phyloP scores from a whole-genome alignment of 352 stramenopile genomes.

The Pythium apleroticum region DNA sequence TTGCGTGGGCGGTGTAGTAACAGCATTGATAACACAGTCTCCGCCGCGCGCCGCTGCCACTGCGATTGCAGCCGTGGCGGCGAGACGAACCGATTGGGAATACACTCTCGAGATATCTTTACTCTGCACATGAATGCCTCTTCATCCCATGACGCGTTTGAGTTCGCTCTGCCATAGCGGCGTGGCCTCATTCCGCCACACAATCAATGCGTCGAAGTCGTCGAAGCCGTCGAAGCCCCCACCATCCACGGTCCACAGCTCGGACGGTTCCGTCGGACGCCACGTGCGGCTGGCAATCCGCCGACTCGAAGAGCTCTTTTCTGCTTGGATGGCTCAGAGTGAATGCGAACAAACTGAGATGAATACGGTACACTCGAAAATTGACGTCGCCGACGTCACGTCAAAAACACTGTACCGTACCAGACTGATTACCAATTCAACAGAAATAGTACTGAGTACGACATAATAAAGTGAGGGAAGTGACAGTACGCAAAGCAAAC shows the following conservation, averaged over 20 bases:
- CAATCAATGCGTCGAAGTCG: too few species aligned
- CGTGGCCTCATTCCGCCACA: too few species aligned
- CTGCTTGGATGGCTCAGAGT: constrained; percentile 5
- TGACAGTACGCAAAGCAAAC: constrained; percentile 6
- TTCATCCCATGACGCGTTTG: too few species aligned
- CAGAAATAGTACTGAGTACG: background rate
- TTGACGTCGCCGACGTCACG: constrained; percentile 16
- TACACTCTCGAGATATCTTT: constrained; percentile 5
- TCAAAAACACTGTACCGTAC: constrained; percentile 3
- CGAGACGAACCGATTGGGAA: constrained; percentile 8
- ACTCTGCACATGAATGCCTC: too few species aligned
- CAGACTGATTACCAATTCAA: background rate
- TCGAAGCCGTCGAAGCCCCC: too few species aligned
- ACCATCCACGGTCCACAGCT: background rate
- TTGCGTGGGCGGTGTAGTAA: constrained; percentile 1
- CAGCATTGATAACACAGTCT: background rate
- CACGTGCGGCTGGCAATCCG: too few species aligned
- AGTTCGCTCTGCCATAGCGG: too few species aligned
- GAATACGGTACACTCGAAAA: too few species aligned
- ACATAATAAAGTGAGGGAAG: constrained; percentile 10
- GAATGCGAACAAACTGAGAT: constrained; percentile 14
- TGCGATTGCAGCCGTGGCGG: constrained; percentile 22
- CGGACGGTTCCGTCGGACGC: too few species aligned
- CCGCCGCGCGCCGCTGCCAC: constrained; percentile 1
- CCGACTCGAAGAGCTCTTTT: background rate